These are phyloP conservation scores for Fusarium nurragi DNA, from an alignment of 2,329 filamentous ascomycete genomes.

Conservation along the genomic window DNA sequence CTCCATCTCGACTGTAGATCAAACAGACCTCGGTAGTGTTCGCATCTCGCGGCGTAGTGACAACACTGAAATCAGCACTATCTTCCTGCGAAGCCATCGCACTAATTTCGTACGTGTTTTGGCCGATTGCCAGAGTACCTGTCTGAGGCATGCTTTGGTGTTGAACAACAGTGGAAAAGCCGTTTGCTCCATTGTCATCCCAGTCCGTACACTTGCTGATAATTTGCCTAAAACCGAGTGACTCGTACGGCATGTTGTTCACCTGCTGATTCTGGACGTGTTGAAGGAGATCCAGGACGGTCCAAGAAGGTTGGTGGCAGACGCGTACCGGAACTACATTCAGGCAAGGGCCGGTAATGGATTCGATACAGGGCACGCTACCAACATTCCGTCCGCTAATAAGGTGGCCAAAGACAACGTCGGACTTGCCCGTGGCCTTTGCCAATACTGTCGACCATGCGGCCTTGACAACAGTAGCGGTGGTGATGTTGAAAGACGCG, in stretches of 20 bases:
- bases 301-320: constrained; percentile 28
- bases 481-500: constrained; percentile 32
- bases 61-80: constrained; percentile 36
- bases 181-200: constrained; percentile 22
- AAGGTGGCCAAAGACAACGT: constrained; percentile 30
- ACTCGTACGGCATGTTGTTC: constrained; percentile 39
- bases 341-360: constrained; percentile 26
- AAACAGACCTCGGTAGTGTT: constrained; percentile 33
- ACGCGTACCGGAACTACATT: constrained; percentile 32
- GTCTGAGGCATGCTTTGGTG: constrained; percentile 41
- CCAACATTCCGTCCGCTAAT: constrained; percentile 28
- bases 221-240: constrained; percentile 40
- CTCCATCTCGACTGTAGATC: constrained; percentile 21
- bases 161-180: constrained; percentile 40
- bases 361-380: constrained; percentile 15
- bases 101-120: constrained; percentile 33
- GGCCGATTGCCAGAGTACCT: constrained; percentile 12
- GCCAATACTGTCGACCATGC: constrained; percentile 56
- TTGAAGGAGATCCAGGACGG: constrained; percentile 50
- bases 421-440: constrained; percentile 47
- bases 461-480: constrained; percentile 56
- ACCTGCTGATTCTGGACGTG: constrained; percentile 55
- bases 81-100: constrained; percentile 32
- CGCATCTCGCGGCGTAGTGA: constrained; percentile 32
- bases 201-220: constrained; percentile 40